Evolutionary conservation across 345 rosid species (phyloP).

Genomic region (Pugionium dolabratum): DNA sequence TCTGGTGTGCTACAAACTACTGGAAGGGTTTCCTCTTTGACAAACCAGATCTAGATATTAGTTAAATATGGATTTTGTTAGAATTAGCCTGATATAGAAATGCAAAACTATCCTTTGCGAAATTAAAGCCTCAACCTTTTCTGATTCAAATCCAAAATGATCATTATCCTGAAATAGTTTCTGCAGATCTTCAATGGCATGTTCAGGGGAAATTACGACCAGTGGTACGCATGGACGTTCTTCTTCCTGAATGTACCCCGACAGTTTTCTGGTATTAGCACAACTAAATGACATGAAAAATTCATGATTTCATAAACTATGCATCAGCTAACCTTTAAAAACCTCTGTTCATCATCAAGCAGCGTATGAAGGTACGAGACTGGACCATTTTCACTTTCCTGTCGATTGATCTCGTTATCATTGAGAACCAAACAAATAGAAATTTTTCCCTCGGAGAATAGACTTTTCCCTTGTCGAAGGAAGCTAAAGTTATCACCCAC

Average conservation of each 20-base stretch:
- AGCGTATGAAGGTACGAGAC: conserved; percentile 37
- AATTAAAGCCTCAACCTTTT: conserved; percentile 54
- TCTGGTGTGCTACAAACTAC: conserved; percentile 55
- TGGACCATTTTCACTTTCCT: conserved; percentile 31
- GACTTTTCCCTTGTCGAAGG: conserved; percentile 53
- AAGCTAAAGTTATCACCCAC: conserved; percentile 43
- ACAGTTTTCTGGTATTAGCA: not conserved
- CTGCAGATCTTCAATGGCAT: conserved; percentile 49
- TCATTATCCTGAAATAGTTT: conserved; percentile 54
- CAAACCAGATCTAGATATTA: conserved; percentile 65
- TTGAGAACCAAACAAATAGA: conserved; percentile 58
- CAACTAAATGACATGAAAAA: not conserved
- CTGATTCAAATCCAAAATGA: conserved; percentile 65
- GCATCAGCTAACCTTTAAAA: conserved; percentile 52
- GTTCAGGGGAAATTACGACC: conserved; percentile 54
- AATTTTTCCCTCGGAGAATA: conserved; percentile 62
- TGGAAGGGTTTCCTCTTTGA: conserved; percentile 79
- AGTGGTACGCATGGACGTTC: conserved; percentile 68
- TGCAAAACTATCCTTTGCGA: not conserved
- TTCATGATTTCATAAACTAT: not conserved
- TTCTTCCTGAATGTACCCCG: conserved; percentile 52
- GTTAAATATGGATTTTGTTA: not conserved
- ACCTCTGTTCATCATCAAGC: conserved; percentile 50
- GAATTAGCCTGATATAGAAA: not conserved
- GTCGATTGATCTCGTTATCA: conserved; percentile 36